Percentiles rank a stretch among this genome's conserved stretches.
These are phyloP conservation scores for Hypoxylon cercidicola DNA, from an alignment of 495 filamentous ascomycete genomes.

Conservation along the genomic window DNA sequence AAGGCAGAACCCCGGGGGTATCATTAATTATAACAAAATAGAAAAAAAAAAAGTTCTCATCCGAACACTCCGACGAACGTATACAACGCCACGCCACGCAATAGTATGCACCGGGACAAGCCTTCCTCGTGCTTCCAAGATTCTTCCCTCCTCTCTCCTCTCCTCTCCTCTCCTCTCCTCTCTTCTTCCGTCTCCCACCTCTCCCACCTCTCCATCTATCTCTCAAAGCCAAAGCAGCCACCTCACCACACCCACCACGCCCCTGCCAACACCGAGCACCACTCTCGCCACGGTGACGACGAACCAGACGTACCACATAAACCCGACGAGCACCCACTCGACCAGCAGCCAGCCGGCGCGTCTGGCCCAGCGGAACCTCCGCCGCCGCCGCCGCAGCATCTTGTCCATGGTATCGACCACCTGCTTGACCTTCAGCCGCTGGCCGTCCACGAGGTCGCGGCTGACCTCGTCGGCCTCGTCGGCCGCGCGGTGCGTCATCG, in stretches of 20 bases:
- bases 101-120: too few relatives aligned
- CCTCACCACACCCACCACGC: conserved; percentile 64
- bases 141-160: too few relatives aligned
- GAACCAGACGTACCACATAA: conserved; percentile 88
- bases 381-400: conserved; percentile 71
- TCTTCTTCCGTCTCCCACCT: too few relatives aligned
- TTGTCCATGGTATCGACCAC: conserved; percentile 80
- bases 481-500: conserved; percentile 69
- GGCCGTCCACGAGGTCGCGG: conserved; percentile 75
- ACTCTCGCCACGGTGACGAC: conserved; percentile 76
- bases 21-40: conserved; percentile 19
- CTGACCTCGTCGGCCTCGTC: conserved; percentile 82
- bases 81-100: too few relatives aligned
- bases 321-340: conserved; percentile 81
- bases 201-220: conserved; percentile 11
- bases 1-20: conserved; percentile 27
- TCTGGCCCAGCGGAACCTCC: conserved; percentile 77
- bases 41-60: conserved; percentile 15
- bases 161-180: too few relatives aligned
- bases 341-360: conserved; percentile 74
- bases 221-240: conserved; percentile 82
- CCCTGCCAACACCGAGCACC: conserved; percentile 67
- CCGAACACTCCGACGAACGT: background rate
- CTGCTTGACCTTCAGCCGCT: conserved; percentile 79
- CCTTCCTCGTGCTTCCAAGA: too few relatives aligned